These are phyloP conservation scores for Heterobasidion irregulare DNA, from an alignment of 1,284 basidiomycete species.

Conservation along the genomic window DNA sequence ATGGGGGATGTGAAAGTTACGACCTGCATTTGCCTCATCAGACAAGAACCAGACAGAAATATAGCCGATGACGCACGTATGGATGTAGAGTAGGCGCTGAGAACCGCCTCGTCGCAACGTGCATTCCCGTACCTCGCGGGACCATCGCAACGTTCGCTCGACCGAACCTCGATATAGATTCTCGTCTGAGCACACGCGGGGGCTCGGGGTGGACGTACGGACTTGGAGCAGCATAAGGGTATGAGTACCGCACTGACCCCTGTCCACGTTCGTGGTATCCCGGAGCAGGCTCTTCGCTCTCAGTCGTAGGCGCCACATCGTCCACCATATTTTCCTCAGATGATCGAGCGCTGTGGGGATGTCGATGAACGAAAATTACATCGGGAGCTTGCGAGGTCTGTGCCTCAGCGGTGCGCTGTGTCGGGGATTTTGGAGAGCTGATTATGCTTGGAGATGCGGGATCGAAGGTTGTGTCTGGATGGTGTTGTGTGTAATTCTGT, in stretches of 20 bases:
- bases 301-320: background rate
- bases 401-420: background rate
- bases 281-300: background rate
- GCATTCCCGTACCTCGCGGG: background rate
- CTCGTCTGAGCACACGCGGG: background rate
- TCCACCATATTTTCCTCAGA: background rate
- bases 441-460: background rate
- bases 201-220: background rate
- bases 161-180: background rate
- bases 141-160: slow-evolving; percentile 3
- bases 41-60: background rate
- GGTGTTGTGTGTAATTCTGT: background rate
- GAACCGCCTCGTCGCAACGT: slow-evolving; percentile 5
- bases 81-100: slow-evolving; percentile 20
- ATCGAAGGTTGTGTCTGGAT: background rate
- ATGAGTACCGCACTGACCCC: background rate
- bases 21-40: background rate
- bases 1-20: slow-evolving; percentile 3
- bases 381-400: background rate
- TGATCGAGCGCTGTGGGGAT: background rate
- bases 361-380: background rate
- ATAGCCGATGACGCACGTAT: slow-evolving; percentile 17
- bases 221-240: background rate
- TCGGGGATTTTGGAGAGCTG: background rate
- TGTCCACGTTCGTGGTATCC: background rate